A percentile compares a stretch with the other conserved stretches of the same genome.
phyloP scores from a whole-genome alignment of 2,329 filamentous ascomycete species.

The Aspergillus ochraceus region DNA sequence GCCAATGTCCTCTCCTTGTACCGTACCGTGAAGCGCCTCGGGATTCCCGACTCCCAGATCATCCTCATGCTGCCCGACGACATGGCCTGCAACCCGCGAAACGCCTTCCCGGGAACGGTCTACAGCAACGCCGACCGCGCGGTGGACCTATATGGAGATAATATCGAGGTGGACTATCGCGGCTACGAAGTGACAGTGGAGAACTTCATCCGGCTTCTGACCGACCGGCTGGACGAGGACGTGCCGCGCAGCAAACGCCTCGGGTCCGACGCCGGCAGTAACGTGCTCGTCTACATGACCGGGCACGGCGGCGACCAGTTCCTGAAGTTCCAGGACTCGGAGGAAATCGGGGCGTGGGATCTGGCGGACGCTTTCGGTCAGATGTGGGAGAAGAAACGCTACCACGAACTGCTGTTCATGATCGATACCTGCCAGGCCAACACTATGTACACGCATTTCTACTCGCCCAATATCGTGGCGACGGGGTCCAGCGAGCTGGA shows the following conservation, averaged over 20 bases:
- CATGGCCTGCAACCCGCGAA: conserved; percentile 98
- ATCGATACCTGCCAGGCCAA: conserved; percentile 99
- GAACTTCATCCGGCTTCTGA: conserved; percentile 94
- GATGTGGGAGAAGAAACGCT: conserved; percentile 99
- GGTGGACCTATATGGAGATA: conserved; percentile 95
- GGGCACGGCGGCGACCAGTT: conserved; percentile 98
- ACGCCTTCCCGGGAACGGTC: conserved; percentile 94
- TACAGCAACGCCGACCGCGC: conserved; percentile 98
- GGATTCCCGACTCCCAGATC: conserved; percentile 97
- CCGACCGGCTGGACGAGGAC: conserved; percentile 89
- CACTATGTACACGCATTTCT: conserved; percentile 98
- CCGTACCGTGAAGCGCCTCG: conserved; percentile 94
- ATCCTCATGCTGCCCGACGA: conserved; percentile 99
- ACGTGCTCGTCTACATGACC: conserved; percentile 99
- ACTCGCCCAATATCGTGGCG: conserved; percentile 96
- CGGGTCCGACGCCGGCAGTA: conserved; percentile 91
- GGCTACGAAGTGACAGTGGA: conserved; percentile 99
- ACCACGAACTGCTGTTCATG: conserved; percentile 98
- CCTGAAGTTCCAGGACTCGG: conserved; percentile 95
- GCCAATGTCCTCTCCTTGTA: conserved; percentile 97
- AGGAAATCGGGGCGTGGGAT: conserved; percentile 96
- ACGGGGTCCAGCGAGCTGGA: conserved; percentile 96
- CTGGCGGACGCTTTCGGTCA: conserved; percentile 96
- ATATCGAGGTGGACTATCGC: conserved; percentile 97
- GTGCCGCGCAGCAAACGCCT: conserved; percentile 93